These are phyloP conservation scores for Xylaria polymorpha DNA, from an alignment of 2,329 filamentous ascomycete genomes.

Conservation along the genomic window DNA sequence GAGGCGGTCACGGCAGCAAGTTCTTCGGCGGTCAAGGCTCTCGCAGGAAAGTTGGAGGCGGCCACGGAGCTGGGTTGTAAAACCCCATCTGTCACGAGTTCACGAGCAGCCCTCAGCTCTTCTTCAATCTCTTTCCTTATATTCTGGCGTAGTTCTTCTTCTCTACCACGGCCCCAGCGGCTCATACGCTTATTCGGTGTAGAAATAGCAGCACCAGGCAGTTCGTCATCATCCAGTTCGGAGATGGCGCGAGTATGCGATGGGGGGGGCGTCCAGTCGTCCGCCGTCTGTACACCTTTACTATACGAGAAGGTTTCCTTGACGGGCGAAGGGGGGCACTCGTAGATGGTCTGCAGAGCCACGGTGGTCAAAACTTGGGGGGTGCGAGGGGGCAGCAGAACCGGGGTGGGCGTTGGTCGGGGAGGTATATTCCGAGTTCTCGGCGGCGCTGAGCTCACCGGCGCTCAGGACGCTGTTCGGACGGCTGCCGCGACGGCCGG, in stretches of 20 bases:
- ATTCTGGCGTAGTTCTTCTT: slow-evolving; percentile 88
- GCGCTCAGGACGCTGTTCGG: slow-evolving; percentile 88
- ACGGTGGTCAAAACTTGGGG: slow-evolving; percentile 79
- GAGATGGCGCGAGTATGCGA: slow-evolving; percentile 65
- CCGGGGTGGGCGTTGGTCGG: slow-evolving; percentile 56
- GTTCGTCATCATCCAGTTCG: slow-evolving; percentile 72
- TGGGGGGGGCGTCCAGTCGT: slow-evolving; percentile 72
- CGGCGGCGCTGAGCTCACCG: slow-evolving; percentile 82
- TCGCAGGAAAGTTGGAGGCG: slow-evolving; percentile 75
- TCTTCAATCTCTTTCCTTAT: slow-evolving; percentile 92
- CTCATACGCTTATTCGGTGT: slow-evolving; percentile 79
- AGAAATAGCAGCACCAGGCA: slow-evolving; percentile 61
- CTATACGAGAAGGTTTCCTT: slow-evolving; percentile 95
- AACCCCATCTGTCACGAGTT: slow-evolving; percentile 65
- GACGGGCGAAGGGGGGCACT: slow-evolving; percentile 79
- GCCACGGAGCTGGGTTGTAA: slow-evolving; percentile 57
- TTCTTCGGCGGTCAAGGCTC: slow-evolving; percentile 85
- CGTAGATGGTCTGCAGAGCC: slow-evolving; percentile 80
- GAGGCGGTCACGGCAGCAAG: slow-evolving; percentile 90
- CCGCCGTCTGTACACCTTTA: slow-evolving; percentile 93
- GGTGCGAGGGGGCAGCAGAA: slow-evolving; percentile 54
- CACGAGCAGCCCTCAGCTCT: slow-evolving; percentile 80
- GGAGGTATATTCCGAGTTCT: slow-evolving; percentile 70
- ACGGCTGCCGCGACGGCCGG: slow-evolving; percentile 76
- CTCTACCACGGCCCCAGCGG: slow-evolving; percentile 80